These are phyloP conservation scores for Ogataea trehalophila DNA, from an alignment of 805 yeast genomes.

Conservation along the genomic window DNA sequence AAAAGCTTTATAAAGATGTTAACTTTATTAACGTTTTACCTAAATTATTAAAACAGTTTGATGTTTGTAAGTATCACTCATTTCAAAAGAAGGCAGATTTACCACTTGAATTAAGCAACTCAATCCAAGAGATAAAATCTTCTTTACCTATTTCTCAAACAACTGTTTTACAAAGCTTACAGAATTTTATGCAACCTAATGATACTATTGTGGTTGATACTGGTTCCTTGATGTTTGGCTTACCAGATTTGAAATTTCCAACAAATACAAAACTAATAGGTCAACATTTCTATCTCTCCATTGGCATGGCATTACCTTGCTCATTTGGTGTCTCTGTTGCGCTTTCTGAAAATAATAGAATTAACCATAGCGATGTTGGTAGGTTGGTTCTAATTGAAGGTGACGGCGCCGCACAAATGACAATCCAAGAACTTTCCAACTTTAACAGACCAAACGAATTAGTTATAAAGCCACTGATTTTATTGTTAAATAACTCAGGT, in stretches of 20 bases:
- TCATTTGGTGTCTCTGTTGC: slow-evolving; percentile 81
- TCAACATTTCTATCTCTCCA: slow-evolving; percentile 77
- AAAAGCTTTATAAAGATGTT: slow-evolving; percentile 30
- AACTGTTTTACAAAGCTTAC: slow-evolving; percentile 37
- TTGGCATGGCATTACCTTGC: slow-evolving; percentile 86
- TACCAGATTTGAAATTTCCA: slow-evolving; percentile 65
- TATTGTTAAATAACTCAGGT: slow-evolving; percentile 79
- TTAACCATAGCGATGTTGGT: slow-evolving; percentile 3
- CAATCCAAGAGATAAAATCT: slow-evolving; percentile 21
- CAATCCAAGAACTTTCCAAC: slow-evolving; percentile 62
- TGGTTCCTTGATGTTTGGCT: slow-evolving; percentile 76
- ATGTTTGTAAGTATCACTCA: slow-evolving; percentile 14
- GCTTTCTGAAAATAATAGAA: slow-evolving; percentile 43
- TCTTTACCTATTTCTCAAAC: slow-evolving; percentile 43
- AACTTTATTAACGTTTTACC: slow-evolving; percentile 49
- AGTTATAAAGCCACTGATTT: slow-evolving; percentile 62
- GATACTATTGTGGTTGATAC: slow-evolving; percentile 80
- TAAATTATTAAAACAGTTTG: slow-evolving; percentile 35
- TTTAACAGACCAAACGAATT: slow-evolving; percentile 35
- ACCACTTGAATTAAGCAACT: neutral
- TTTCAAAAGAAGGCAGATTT: slow-evolving; percentile 6
- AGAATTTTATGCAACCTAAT: slow-evolving; percentile 36
- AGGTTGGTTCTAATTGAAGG: slow-evolving; percentile 77
- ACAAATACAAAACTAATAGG: slow-evolving; percentile 45
- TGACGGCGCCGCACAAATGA: slow-evolving; percentile 95